These are phyloP conservation scores for Chaetomidium leptoderma DNA, from an alignment of 495 filamentous ascomycete species.

Conservation along the genomic window DNA sequence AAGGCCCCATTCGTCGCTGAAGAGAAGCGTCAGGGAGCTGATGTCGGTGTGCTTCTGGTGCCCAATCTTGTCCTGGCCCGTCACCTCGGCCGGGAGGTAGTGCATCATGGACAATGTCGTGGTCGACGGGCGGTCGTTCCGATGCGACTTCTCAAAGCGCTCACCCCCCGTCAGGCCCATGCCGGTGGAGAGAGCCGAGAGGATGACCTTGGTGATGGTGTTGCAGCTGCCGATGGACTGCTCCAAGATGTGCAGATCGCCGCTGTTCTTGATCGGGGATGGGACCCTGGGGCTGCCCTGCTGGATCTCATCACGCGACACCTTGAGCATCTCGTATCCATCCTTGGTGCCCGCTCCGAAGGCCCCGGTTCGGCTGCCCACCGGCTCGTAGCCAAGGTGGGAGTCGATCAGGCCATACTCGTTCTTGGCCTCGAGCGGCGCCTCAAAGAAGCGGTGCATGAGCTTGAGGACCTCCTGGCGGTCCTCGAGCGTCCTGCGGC, in stretches of 20 bases:
- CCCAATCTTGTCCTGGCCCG: slow-evolving; percentile 40
- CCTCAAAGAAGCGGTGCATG: slow-evolving; percentile 50
- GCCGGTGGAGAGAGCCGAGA: slow-evolving; percentile 47
- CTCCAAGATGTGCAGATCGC: slow-evolving; percentile 44
- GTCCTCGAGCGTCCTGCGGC: slow-evolving; percentile 44
- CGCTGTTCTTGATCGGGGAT: slow-evolving; percentile 46
- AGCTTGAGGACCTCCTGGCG: slow-evolving; percentile 47
- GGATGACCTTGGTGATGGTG: slow-evolving; percentile 49
- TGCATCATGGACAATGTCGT: slow-evolving; percentile 46
- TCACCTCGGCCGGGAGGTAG: slow-evolving; percentile 44
- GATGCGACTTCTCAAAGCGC: slow-evolving; percentile 52
- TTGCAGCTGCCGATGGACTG: slow-evolving; percentile 46
- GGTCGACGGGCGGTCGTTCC: slow-evolving; percentile 47
- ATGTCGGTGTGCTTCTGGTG: slow-evolving; percentile 59
- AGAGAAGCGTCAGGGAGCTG: slow-evolving; percentile 53
- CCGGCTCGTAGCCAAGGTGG: slow-evolving; percentile 49
- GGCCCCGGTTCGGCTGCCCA: slow-evolving; percentile 48
- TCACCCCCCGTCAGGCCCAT: slow-evolving; percentile 38
- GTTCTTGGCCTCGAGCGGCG: slow-evolving; percentile 48
- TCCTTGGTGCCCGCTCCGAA: slow-evolving; percentile 46
- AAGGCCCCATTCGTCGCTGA: slow-evolving; percentile 54
- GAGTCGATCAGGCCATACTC: slow-evolving; percentile 45
- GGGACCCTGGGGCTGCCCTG: slow-evolving; percentile 43
- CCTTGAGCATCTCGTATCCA: slow-evolving; percentile 54
- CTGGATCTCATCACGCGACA: slow-evolving; percentile 48